These are phyloP conservation scores for Colletotrichum graminicola DNA, from an alignment of 2,329 filamentous ascomycete genomes.

Conservation along the genomic window DNA sequence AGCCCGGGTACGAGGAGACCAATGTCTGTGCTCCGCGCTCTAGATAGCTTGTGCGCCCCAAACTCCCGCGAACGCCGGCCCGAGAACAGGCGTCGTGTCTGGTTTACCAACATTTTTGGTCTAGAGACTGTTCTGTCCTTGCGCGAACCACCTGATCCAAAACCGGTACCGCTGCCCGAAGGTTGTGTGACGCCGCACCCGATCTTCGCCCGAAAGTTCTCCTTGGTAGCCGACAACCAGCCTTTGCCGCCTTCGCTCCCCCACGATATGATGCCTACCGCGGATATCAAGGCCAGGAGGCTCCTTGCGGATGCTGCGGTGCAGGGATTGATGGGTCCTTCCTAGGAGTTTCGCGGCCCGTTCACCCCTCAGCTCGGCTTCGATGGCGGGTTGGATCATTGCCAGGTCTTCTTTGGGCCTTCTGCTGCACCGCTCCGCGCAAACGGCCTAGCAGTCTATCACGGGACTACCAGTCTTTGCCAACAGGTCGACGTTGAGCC, in stretches of 20 bases:
- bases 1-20: background rate
- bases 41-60: background rate
- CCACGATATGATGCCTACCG: slow-evolving; percentile 55
- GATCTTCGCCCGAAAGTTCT: slow-evolving; percentile 59
- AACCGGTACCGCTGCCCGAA: slow-evolving; percentile 49
- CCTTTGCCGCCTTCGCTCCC: slow-evolving; percentile 51
- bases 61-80: background rate
- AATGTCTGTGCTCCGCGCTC: slow-evolving; percentile 1
- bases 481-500: background rate
- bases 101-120: slow-evolving; percentile 32
- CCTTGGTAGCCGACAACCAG: slow-evolving; percentile 50
- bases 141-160: slow-evolving; percentile 16
- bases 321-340: slow-evolving; percentile 46
- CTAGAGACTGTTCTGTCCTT: slow-evolving; percentile 32
- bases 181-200: slow-evolving; percentile 57
- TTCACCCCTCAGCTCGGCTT: slow-evolving; percentile 61
- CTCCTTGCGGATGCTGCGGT: slow-evolving; percentile 48
- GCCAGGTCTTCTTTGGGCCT: slow-evolving; percentile 46
- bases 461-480: background rate
- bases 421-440: background rate
- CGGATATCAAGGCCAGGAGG: slow-evolving; percentile 57
- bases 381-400: slow-evolving; percentile 59
- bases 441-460: background rate
- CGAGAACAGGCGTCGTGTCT: slow-evolving; percentile 21
- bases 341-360: slow-evolving; percentile 55